Evolutionary conservation across 805 yeast species (phyloP).

Genomic region (Saccharomycopsis schoenii): DNA sequence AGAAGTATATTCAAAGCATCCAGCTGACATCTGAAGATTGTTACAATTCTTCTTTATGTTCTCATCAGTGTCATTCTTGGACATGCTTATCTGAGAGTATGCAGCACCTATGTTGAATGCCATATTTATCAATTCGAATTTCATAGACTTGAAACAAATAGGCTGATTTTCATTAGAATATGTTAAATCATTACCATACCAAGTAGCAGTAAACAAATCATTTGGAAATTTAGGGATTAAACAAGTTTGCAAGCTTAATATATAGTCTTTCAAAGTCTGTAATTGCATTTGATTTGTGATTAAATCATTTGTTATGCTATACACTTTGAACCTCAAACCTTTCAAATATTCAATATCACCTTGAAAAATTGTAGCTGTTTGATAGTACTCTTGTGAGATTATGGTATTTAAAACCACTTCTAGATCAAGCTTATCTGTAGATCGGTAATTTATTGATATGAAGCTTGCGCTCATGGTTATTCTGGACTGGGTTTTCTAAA

Average conservation of each 20-base stretch:
- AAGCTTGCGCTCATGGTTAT: conserved; percentile 38
- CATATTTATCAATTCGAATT: conserved; percentile 52
- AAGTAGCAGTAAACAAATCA: conserved; percentile 50
- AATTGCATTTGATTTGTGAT: conserved; percentile 30
- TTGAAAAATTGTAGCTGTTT: conserved; percentile 32
- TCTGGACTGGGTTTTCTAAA: background rate
- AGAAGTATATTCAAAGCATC: conserved; percentile 39
- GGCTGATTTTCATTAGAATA: conserved; percentile 31
- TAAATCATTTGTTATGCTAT: conserved; percentile 21
- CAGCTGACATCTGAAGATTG: conserved; percentile 64
- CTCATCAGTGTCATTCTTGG: conserved; percentile 34
- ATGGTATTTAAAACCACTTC: conserved; percentile 31
- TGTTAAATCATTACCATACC: conserved; percentile 35
- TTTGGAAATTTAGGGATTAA: conserved; percentile 48
- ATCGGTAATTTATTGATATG: conserved; percentile 41
- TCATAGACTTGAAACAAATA: conserved; percentile 39
- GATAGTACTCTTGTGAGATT: conserved; percentile 40
- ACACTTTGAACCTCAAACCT: conserved; percentile 33
- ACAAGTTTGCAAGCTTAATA: conserved; percentile 34
- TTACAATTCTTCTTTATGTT: conserved; percentile 55
- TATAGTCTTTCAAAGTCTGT: conserved; percentile 36
- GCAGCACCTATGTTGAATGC: conserved; percentile 61
- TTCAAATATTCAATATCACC: conserved; percentile 35
- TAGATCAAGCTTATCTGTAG: conserved; percentile 34
- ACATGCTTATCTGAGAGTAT: conserved; percentile 40